Base-by-base conservation (phyloP, 805 yeast genomes). In the Cyberlindnera euphorbiae region DNA sequence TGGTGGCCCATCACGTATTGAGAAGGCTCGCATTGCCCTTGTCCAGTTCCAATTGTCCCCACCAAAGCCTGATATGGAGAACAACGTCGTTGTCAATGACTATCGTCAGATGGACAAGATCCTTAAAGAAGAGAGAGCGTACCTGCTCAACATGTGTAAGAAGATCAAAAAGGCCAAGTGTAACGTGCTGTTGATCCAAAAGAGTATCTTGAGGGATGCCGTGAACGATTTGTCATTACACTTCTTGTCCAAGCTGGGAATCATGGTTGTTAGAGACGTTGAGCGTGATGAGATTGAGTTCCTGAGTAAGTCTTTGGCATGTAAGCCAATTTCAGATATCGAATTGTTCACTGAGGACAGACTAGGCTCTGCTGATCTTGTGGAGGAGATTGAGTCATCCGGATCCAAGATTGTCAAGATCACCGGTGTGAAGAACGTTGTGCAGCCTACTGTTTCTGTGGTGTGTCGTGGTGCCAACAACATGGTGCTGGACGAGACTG, bases 41-140 rank as follows among this genome's bases (percentile, higher is more conserved):
- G 56, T 55, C 67, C 94, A 52, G 81, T 93, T 60, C 94, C 98
- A 30, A 87, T 87, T 66, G 84, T 97, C 27, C 75, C 97, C 76
- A 84, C 55, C 99, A 88, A 69, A 93, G 85, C 69, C 98, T 85
- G 70, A 74, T 30, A 53, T 94, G 82, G 98, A 93, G 67, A 93
- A 93, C 63, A 90, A 89, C 58, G 90, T 93, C 33, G 95, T 93
- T 39, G 97, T 93, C 37, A 93, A 85, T 58, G 99, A 93, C 63
- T 93, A 93, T 69, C 78, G 98, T 64, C 98, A 93, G 65, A 93
- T 93, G 99, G 99, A 93, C 64, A 93, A 90, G 67, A 93, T 93
- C 51, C 71, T 93, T 58, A 93, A 94, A 59, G 99, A 93, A 66
- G 98, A 93, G 71, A 81, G 99, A 60, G 93, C 96, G 19, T 93